Conservation (phyloP, 495 filamentous ascomycete genomes). For the Trichodelitschia bisporula region DNA sequence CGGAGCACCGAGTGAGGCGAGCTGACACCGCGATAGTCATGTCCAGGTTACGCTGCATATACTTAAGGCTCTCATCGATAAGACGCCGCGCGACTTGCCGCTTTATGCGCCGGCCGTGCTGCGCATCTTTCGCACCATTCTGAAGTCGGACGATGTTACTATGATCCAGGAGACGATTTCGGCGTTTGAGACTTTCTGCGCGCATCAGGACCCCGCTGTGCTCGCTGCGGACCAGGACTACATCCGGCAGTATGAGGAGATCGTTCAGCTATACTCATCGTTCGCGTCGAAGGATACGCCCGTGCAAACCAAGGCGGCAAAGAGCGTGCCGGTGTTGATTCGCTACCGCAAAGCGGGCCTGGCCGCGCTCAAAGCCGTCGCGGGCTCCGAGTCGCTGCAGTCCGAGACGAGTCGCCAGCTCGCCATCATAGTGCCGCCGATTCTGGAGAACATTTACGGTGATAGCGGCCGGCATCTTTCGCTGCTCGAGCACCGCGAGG, state of each 20-base stretch:
- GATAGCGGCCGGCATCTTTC: slow-evolving; percentile 43
- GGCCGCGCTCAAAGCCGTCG: slow-evolving; percentile 51
- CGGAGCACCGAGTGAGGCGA: not conserved
- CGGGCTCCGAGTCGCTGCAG: slow-evolving; percentile 50
- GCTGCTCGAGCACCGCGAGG: slow-evolving; percentile 31
- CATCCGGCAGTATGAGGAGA: slow-evolving; percentile 52
- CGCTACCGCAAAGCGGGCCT: slow-evolving; percentile 65
- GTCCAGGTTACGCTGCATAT: slow-evolving; percentile 85
- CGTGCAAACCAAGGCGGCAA: slow-evolving; percentile 20
- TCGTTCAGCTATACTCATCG: slow-evolving; percentile 50
- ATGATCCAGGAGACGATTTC: slow-evolving; percentile 71
- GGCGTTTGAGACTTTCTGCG: slow-evolving; percentile 65
- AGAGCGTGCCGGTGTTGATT: slow-evolving; percentile 50
- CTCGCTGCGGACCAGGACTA: slow-evolving; percentile 69
- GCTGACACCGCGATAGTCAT: slow-evolving; percentile 35
- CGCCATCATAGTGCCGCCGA: slow-evolving; percentile 49
- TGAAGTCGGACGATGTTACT: slow-evolving; percentile 58
- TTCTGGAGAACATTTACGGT: slow-evolving; percentile 64
- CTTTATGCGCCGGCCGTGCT: slow-evolving; percentile 64
- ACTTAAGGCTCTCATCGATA: slow-evolving; percentile 68
- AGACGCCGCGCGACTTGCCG: slow-evolving; percentile 66
- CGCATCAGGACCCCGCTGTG: slow-evolving; percentile 52
- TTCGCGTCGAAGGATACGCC: slow-evolving; percentile 37
- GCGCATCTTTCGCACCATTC: slow-evolving; percentile 49
- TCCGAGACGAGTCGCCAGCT: slow-evolving; percentile 51